Conservation (phyloP, 495 filamentous ascomycete species). For the Glonium stellatum region DNA sequence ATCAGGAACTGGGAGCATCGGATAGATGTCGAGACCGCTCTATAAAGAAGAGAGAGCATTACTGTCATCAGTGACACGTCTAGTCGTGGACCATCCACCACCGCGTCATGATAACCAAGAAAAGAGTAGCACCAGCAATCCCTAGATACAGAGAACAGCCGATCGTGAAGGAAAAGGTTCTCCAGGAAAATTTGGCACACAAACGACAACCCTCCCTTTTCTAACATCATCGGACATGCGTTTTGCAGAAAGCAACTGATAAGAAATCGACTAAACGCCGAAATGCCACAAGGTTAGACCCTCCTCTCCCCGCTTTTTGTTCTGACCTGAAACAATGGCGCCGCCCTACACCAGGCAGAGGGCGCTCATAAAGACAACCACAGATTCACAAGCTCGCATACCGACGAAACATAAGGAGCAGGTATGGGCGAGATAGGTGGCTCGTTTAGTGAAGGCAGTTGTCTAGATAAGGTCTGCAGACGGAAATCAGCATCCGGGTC, state of each 20-base stretch:
- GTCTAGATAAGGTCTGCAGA: slow-evolving; percentile 32
- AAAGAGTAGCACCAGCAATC: slow-evolving; percentile 18
- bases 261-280: slow-evolving; percentile 21
- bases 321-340: slow-evolving; percentile 4
- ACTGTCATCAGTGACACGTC: slow-evolving; percentile 17
- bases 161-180: neutral
- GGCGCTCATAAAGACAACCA: slow-evolving; percentile 9
- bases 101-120: slow-evolving; percentile 25
- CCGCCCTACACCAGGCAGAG: slow-evolving; percentile 13
- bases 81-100: slow-evolving; percentile 17
- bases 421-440: neutral
- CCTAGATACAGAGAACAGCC: slow-evolving; percentile 15
- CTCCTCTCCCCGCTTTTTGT: slow-evolving; percentile 17
- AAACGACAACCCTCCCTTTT: slow-evolving; percentile 15
- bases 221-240: slow-evolving; percentile 11
- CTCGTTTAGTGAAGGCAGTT: neutral
- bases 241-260: slow-evolving; percentile 9
- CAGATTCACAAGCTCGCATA: slow-evolving; percentile 8
- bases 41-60: slow-evolving; percentile 22
- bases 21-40: slow-evolving; percentile 1
- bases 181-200: slow-evolving; percentile 1
- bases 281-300: slow-evolving; percentile 20
- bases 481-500: slow-evolving; percentile 7
- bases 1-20: no score
- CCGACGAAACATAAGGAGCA: slow-evolving; percentile 5